A percentile compares a stretch with the other conserved stretches of the same genome.
phyloP scores from a whole-genome alignment of 208 protist genomes.

The Porcisia hertigi region DNA sequence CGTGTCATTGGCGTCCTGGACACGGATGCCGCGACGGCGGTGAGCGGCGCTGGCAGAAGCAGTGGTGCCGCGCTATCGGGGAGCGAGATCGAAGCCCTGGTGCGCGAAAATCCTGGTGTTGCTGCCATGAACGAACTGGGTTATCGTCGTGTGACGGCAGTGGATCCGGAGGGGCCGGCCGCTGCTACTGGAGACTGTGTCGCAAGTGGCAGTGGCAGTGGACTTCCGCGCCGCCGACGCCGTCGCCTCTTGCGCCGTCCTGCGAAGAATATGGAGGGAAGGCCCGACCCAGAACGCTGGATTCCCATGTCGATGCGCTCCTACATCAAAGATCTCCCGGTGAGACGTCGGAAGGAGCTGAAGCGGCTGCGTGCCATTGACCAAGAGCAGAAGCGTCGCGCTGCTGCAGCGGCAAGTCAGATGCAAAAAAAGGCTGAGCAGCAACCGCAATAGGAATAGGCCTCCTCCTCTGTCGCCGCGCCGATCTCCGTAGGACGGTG shows the following conservation, averaged over 20 bases:
- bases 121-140: slow-evolving; percentile 60
- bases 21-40: slow-evolving; percentile 10
- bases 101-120: slow-evolving; percentile 43
- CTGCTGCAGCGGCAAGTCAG: slow-evolving; percentile 28
- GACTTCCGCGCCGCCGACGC: slow-evolving; percentile 33
- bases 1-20: slow-evolving; percentile 18
- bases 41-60: slow-evolving; percentile 1
- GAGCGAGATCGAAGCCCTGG: slow-evolving; percentile 36
- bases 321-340: slow-evolving; percentile 84
- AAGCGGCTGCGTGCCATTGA: slow-evolving; percentile 79
- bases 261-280: slow-evolving; percentile 68
- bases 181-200: background rate
- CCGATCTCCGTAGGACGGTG: background rate
- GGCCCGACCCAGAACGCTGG: slow-evolving; percentile 87
- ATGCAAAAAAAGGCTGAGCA: slow-evolving; percentile 20
- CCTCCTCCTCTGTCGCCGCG: background rate
- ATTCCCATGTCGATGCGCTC: slow-evolving; percentile 82
- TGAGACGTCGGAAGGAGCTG: slow-evolving; percentile 79
- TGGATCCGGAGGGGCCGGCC: background rate
- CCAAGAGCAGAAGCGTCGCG: slow-evolving; percentile 80
- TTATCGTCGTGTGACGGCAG: slow-evolving; percentile 52
- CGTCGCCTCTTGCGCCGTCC: slow-evolving; percentile 50
- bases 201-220: background rate
- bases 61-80: slow-evolving; percentile 21
- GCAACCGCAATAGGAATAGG: background rate